phyloP scores from a whole-genome alignment of 345 rosid species.

The Rhizophora apiculata region DNA sequence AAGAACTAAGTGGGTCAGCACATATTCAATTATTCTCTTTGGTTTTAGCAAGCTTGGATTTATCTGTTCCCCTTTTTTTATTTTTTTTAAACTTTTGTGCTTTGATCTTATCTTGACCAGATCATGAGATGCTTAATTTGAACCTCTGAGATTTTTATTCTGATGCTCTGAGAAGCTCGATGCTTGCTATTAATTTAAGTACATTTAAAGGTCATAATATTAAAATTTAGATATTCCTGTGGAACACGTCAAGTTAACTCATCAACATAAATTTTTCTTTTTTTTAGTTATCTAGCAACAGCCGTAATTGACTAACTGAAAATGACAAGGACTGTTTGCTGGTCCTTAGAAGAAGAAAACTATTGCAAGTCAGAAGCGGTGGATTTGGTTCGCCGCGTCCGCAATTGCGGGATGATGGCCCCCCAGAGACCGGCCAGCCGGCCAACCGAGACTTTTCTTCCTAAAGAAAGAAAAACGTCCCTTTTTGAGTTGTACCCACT shows the following conservation, averaged over 20 bases:
- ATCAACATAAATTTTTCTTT: no score
- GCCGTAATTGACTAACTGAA: no score
- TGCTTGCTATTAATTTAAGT: no score
- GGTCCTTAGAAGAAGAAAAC: not conserved
- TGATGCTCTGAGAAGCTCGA: conserved; percentile 70
- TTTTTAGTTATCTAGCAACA: no score
- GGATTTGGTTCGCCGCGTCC: conserved; percentile 3
- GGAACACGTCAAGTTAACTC: no score
- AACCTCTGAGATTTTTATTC: conserved; percentile 80
- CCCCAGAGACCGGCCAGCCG: not conserved
- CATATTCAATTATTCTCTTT: not conserved
- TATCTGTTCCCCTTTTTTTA: not conserved
- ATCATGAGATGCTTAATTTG: conserved; percentile 3
- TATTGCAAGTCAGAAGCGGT: no score
- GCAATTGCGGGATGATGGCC: not conserved
- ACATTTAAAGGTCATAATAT: no score
- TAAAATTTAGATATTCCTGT: no score
- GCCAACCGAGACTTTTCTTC: no score
- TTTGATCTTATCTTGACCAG: not conserved
- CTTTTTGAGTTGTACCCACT: no score
- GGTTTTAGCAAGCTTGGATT: conserved; percentile 4
- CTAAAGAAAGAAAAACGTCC: not conserved
- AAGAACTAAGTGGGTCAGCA: conserved; percentile 84
- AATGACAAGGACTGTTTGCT: no score
- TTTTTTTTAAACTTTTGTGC: no score